Evolutionary conservation across 2,329 filamentous ascomycete genomes (phyloP).

Genomic region (Nakataea oryzae): DNA sequence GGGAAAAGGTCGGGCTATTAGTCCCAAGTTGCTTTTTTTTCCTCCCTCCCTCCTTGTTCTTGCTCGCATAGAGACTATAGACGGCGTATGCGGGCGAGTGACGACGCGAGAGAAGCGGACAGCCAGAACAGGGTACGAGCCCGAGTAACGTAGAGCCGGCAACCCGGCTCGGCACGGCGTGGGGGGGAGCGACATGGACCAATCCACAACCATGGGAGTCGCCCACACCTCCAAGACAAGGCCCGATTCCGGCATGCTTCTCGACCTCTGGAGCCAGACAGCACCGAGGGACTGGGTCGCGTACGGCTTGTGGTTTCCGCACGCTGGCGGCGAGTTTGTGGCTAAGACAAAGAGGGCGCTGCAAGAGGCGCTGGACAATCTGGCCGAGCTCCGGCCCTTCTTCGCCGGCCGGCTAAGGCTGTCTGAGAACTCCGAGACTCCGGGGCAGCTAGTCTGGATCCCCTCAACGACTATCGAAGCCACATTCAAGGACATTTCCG

Average conservation of each 20-base stretch:
- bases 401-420: conserved; percentile 16
- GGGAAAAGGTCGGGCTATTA: not conserved
- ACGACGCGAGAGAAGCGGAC: not conserved
- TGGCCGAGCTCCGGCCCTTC: conserved; percentile 14
- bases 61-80: not conserved
- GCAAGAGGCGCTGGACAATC: conserved; percentile 7
- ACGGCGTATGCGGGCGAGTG: not conserved
- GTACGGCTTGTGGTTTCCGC: conserved; percentile 1
- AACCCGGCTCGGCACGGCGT: not conserved
- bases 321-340: not conserved
- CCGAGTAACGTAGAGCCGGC: not conserved
- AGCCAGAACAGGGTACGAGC: not conserved
- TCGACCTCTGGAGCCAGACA: conserved; percentile 1
- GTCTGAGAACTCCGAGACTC: conserved; percentile 2
- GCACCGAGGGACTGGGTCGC: conserved; percentile 1
- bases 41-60: not conserved
- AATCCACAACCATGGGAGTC: not conserved
- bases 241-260: not conserved
- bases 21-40: not conserved
- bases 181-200: not conserved
- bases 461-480: conserved; percentile 4
- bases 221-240: not conserved
- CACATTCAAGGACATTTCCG: conserved; percentile 10
- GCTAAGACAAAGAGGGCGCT: not conserved
- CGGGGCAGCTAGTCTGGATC: conserved; percentile 7